A percentile compares a stretch with the other conserved stretches of the same genome.
Evolutionary conservation across 2,329 filamentous ascomycete genomes (phyloP).

Genomic region (Colletotrichum tropicale): DNA sequence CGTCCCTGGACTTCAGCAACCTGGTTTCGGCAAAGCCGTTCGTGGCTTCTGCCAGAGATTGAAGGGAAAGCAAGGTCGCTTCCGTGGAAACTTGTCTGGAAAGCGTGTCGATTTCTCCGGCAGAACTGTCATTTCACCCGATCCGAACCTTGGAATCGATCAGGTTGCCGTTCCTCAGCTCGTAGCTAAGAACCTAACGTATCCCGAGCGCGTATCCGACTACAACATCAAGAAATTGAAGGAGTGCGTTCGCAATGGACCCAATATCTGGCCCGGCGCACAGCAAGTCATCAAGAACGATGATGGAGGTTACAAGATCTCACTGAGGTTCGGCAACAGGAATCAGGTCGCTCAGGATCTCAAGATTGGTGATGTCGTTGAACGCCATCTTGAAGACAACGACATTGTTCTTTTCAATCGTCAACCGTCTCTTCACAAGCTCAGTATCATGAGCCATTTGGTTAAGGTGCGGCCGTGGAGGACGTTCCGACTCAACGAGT

Average conservation of each 20-base stretch:
- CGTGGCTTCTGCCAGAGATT: conserved; percentile 93
- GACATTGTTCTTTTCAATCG: conserved; percentile 98
- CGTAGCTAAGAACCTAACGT: conserved; percentile 96
- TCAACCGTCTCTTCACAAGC: conserved; percentile 95
- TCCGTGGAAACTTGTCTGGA: conserved; percentile 94
- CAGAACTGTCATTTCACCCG: conserved; percentile 95
- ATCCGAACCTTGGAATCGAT: conserved; percentile 92
- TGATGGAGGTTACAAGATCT: conserved; percentile 70
- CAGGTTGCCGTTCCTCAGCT: conserved; percentile 90
- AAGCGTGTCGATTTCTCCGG: conserved; percentile 99
- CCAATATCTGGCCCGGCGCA: conserved; percentile 83
- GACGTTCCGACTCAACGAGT: conserved; percentile 96
- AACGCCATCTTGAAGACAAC: conserved; percentile 92
- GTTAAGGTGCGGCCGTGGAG: conserved; percentile 94
- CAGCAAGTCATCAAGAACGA: conserved; percentile 75
- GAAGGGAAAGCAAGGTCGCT: conserved; percentile 97
- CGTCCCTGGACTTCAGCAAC: conserved; percentile 88
- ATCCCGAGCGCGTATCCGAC: conserved; percentile 84
- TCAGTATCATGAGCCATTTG: conserved; percentile 96
- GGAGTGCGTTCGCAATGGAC: conserved; percentile 75
- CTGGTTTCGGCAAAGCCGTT: conserved; percentile 85
- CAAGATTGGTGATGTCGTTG: conserved; percentile 84
- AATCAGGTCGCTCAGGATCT: conserved; percentile 76
- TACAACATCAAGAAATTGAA: conserved; percentile 87
- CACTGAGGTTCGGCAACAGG: conserved; percentile 76